A percentile compares a stretch with the other conserved stretches of the same genome.
phyloP scores from a whole-genome alignment of 345 rosid species.

The Citrus unshiu region DNA sequence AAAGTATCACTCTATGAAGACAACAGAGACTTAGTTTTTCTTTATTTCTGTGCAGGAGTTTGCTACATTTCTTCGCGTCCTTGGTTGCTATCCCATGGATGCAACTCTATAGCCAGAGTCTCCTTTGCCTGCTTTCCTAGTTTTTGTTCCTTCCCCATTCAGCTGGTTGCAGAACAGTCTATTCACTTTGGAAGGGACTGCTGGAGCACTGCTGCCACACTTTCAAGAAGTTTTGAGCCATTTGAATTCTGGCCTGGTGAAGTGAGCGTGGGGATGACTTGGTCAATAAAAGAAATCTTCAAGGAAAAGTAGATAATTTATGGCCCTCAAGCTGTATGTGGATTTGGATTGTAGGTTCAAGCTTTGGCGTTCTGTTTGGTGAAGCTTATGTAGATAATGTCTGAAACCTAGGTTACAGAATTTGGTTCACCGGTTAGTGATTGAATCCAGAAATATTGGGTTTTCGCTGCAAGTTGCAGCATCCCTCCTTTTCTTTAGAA shows the following conservation, averaged over 20 bases:
- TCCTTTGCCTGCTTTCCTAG: background rate
- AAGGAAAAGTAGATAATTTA: no score
- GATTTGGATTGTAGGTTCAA: no score
- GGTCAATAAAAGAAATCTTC: background rate
- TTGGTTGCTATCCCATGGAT: constrained; percentile 61
- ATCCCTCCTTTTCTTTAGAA: no score
- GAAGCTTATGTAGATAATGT: background rate
- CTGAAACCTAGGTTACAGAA: background rate
- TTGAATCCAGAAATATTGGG: background rate
- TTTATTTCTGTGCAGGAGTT: constrained; percentile 40
- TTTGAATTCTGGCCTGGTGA: no score
- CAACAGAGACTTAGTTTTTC: background rate
- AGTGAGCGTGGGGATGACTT: background rate
- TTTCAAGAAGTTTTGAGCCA: background rate
- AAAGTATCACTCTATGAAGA: background rate
- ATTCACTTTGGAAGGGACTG: background rate
- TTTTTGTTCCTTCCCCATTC: background rate
- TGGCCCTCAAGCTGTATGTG: no score
- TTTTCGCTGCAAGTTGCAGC: no score
- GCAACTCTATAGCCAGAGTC: constrained; percentile 8
- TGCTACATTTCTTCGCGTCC: constrained; percentile 60
- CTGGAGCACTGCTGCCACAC: background rate
- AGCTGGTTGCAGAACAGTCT: background rate
- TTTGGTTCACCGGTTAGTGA: background rate
- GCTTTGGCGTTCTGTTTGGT: background rate